These are phyloP conservation scores for Chalciporus pseudorubinellus DNA, from an alignment of 768 basidiomycete genomes.

Conservation along the genomic window DNA sequence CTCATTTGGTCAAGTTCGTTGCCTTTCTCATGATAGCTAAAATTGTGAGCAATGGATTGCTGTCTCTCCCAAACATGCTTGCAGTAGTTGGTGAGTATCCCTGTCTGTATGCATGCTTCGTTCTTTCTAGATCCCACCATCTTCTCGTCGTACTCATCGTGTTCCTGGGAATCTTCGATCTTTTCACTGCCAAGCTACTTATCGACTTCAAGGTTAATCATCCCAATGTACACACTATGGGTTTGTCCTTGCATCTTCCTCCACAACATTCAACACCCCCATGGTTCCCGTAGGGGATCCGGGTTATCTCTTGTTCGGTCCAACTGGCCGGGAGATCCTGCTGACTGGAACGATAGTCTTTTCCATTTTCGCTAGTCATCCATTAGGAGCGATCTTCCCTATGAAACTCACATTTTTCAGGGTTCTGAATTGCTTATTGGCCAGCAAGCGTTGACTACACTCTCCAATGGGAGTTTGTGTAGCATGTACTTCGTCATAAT, in stretches of 20 bases:
- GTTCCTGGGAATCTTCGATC: slow-evolving; percentile 49
- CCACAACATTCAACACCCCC: neutral
- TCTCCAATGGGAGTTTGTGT: slow-evolving; percentile 50
- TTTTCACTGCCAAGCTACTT: slow-evolving; percentile 51
- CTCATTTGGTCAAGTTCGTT: slow-evolving; percentile 48
- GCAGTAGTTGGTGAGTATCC: slow-evolving; percentile 45
- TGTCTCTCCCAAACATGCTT: slow-evolving; percentile 50
- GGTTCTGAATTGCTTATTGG: slow-evolving; percentile 50
- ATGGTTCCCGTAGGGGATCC: slow-evolving; percentile 43
- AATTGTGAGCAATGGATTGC: slow-evolving; percentile 56
- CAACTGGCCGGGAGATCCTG: slow-evolving; percentile 45
- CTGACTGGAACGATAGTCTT: slow-evolving; percentile 48
- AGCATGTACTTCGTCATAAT: slow-evolving; percentile 45
- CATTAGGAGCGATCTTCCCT: neutral
- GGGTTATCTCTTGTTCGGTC: slow-evolving; percentile 48
- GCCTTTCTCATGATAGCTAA: slow-evolving; percentile 54
- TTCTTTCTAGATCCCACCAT: neutral
- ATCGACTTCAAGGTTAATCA: slow-evolving; percentile 59
- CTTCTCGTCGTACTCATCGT: slow-evolving; percentile 50
- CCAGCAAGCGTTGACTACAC: slow-evolving; percentile 47
- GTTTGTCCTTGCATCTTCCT: slow-evolving; percentile 18
- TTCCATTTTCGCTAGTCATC: slow-evolving; percentile 38
- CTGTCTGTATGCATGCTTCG: neutral
- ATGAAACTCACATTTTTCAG: slow-evolving; percentile 22
- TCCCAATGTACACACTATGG: slow-evolving; percentile 53